Percentiles rank a stretch among this genome's conserved stretches.
Conservation (phyloP, 371 early-diverging fungal genomes). For the Mucor irregularis region DNA sequence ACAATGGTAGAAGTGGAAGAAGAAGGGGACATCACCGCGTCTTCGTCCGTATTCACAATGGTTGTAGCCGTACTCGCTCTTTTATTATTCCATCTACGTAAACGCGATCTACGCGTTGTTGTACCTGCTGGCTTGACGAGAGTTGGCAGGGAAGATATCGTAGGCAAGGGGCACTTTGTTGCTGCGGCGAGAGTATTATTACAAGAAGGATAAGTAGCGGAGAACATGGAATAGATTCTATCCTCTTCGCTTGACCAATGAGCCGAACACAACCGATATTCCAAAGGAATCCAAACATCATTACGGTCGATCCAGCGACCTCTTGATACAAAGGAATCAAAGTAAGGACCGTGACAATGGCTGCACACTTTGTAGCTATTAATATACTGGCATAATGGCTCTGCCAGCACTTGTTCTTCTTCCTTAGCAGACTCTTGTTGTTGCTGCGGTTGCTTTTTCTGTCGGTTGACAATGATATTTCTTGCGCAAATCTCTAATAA, state of each 20-base stretch:
- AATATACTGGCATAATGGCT: constrained; percentile 61
- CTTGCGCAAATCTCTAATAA: constrained; percentile 78
- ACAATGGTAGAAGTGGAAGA: background rate
- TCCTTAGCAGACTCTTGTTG: background rate
- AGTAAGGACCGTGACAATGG: constrained; percentile 86
- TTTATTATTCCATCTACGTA: background rate
- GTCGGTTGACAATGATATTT: constrained; percentile 49
- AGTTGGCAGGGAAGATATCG: background rate
- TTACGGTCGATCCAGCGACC: constrained; percentile 64
- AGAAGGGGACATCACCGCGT: background rate
- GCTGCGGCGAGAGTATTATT: background rate
- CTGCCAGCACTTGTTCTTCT: constrained; percentile 16
- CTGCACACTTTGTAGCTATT: constrained; percentile 67
- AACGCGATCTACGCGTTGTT: constrained; percentile 3
- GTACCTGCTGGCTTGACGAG: background rate
- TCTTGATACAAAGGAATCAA: constrained; percentile 64
- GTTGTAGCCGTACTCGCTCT: background rate
- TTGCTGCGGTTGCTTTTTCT: background rate
- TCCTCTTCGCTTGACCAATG: constrained; percentile 79
- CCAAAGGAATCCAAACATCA: constrained; percentile 57
- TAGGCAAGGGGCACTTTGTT: background rate
- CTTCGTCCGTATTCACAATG: background rate
- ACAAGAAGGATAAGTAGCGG: background rate
- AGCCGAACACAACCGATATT: constrained; percentile 74
- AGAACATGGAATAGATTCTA: constrained; percentile 46